These are phyloP conservation scores for Malus hybrid DNA, from an alignment of 331 rosid species.

Conservation along the genomic window DNA sequence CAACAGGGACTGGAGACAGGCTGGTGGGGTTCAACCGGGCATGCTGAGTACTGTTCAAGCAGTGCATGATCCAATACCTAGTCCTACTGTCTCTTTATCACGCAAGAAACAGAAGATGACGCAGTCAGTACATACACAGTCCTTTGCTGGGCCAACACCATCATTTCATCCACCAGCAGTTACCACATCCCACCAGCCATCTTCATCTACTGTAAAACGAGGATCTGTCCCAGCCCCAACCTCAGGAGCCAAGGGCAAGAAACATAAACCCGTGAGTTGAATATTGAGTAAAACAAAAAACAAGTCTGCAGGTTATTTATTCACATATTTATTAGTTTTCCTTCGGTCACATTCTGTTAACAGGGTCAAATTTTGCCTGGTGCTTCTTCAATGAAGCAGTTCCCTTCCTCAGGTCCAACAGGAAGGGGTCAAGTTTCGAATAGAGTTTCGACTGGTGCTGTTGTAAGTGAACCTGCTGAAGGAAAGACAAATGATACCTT, in stretches of 20 bases:
- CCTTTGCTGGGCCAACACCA: slow-evolving; percentile 64
- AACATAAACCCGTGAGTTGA: slow-evolving; percentile 70
- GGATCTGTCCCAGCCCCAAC: slow-evolving; percentile 35
- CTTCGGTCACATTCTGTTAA: slow-evolving; percentile 6
- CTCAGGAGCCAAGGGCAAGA: slow-evolving; percentile 65
- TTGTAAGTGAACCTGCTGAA: slow-evolving; percentile 46
- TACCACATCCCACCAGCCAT: slow-evolving; percentile 68
- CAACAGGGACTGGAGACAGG: slow-evolving; percentile 87
- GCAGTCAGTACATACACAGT: slow-evolving; percentile 53
- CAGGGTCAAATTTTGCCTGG: slow-evolving; percentile 50
- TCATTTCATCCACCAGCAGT: slow-evolving; percentile 54
- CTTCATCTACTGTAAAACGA: slow-evolving; percentile 63
- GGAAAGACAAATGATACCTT: slow-evolving; percentile 49
- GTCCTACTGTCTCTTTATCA: slow-evolving; percentile 79
- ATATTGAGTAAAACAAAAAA: not conserved
- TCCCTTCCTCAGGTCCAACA: slow-evolving; percentile 55
- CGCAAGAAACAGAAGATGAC: slow-evolving; percentile 71
- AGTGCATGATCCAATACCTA: slow-evolving; percentile 65
- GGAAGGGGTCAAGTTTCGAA: slow-evolving; percentile 69
- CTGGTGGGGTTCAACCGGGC: slow-evolving; percentile 65
- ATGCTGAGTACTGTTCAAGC: slow-evolving; percentile 45
- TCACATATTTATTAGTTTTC: not conserved
- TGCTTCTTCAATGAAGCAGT: slow-evolving; percentile 58
- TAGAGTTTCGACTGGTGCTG: slow-evolving; percentile 53
- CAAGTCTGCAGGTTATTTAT: not conserved